A percentile compares a stretch with the other conserved stretches of the same genome.
Conservation (phyloP, 2,329 filamentous ascomycete species). For the Fusarium pseudoanthophilum region DNA sequence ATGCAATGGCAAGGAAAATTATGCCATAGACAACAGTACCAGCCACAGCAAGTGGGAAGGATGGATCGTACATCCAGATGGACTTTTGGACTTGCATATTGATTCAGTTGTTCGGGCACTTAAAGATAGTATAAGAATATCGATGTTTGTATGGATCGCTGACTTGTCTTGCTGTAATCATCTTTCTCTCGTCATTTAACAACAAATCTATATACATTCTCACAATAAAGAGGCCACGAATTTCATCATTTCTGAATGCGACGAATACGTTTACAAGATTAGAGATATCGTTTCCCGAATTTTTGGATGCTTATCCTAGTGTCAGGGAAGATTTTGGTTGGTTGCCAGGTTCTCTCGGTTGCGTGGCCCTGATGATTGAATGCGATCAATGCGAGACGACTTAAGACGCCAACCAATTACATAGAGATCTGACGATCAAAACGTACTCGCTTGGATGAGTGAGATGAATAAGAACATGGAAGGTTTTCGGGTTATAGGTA, state of each 20-base stretch:
- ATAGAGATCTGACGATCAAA: neutral
- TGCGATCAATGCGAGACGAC: constrained; percentile 34
- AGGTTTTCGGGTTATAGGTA: neutral
- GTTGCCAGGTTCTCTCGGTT: neutral
- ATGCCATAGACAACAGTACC: constrained; percentile 55
- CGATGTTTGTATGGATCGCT: neutral
- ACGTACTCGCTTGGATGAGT: neutral
- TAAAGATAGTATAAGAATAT: neutral
- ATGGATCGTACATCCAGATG: constrained; percentile 59
- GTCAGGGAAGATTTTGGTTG: constrained; percentile 5
- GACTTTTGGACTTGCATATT: constrained; percentile 41
- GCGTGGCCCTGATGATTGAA: neutral
- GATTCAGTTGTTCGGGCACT: neutral
- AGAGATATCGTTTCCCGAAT: neutral
- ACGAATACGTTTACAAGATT: constrained; percentile 18
- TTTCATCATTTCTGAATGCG: constrained; percentile 28
- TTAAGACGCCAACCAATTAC: constrained; percentile 30
- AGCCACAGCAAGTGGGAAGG: constrained; percentile 54
- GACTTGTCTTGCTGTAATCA: neutral
- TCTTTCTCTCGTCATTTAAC: neutral
- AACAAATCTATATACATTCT: constrained; percentile 12
- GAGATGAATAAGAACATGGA: neutral
- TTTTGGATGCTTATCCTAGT: neutral
- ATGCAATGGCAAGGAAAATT: constrained; percentile 51
- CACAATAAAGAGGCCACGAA: constrained; percentile 11